Conservation (phyloP, 2,329 filamentous ascomycete genomes). For the Truncatella angustata region DNA sequence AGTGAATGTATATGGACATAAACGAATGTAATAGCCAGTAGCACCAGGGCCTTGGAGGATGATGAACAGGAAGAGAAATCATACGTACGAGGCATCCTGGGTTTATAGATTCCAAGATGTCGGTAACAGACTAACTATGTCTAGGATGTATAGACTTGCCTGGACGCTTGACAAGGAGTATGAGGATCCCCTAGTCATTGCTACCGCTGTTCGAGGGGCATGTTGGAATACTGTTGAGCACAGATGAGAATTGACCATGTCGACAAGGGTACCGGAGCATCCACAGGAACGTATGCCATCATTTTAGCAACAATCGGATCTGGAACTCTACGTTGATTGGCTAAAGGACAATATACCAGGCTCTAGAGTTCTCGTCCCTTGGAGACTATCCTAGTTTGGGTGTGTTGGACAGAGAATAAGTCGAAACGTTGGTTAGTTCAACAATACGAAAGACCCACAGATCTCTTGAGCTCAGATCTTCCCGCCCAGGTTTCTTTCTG, state of each 20-base stretch:
- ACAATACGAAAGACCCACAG: conserved; percentile 5
- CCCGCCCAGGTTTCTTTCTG: not conserved
- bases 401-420: conserved; percentile 3
- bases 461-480: conserved; percentile 3
- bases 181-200: not conserved
- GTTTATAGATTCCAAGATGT: conserved; percentile 3
- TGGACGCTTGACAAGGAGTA: not conserved
- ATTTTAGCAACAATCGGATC: not conserved
- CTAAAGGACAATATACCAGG: not conserved
- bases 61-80: not conserved
- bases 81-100: not conserved
- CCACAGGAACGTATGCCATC: conserved; percentile 7
- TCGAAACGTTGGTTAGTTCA: conserved; percentile 5
- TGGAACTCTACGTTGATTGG: not conserved
- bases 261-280: not conserved
- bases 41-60: not conserved
- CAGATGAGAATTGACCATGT: not conserved
- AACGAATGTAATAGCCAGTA: conserved; percentile 11
- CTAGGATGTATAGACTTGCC: not conserved
- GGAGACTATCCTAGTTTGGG: conserved; percentile 2
- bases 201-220: conserved; percentile 1
- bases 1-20: conserved; percentile 12
- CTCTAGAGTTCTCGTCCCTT: conserved; percentile 5
- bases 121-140: conserved; percentile 1
- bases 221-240: conserved; percentile 1